Base-by-base conservation (phyloP, 805 yeast species). In the Wickerhamiella sorbophila region DNA sequence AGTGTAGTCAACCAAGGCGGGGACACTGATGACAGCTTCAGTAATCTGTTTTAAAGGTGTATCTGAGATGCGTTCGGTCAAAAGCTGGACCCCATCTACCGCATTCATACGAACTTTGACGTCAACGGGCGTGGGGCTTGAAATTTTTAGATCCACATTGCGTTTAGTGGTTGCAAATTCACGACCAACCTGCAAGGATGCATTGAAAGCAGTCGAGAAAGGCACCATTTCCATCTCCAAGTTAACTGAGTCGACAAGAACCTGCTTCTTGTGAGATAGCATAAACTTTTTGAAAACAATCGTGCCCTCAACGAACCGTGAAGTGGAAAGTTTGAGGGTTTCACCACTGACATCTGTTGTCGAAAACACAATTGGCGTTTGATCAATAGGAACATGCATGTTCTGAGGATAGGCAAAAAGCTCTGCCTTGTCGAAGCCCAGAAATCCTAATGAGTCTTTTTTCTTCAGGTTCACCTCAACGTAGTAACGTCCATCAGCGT, bases 391-490 rank as follows among this genome's bases (percentile, higher is more conserved):
- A 1, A 45, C 48, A 1, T 33, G 34, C 14, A 40, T 50, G 3
- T 40, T 36, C 8, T 38, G 40, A 6, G 46, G 43, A 0, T 37
- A 20, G 9, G 45, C 52, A 1, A 29, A 19, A 4, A 52, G 53
- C 10, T 46, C 51, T 18, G 56, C 50, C 14, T 29, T 29, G 6
- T 44, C 48, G 33, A 55, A 43, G 12, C 38, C 18, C 8, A 48
- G 15, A 21, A 52, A 43, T 15, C 48, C 47, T 16, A 45, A 37
- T 18, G 32, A 15, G 42, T 67, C 67, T 3, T 45, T 43, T 5
- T 72, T 33, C 1, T 48, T 44, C 3, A 72, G 44, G 8, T 56
- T 59, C 2, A 75, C 44, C 31, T 47, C 60, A 40, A 72, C 66
- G 5, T 46, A 51, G 49, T 72, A 72, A 20, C 42, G 58, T 4